A percentile compares a stretch with the other conserved stretches of the same genome.
These are phyloP conservation scores for Oxyria digyna DNA, from an alignment of 148 eudicot genomes.

Conservation along the genomic window DNA sequence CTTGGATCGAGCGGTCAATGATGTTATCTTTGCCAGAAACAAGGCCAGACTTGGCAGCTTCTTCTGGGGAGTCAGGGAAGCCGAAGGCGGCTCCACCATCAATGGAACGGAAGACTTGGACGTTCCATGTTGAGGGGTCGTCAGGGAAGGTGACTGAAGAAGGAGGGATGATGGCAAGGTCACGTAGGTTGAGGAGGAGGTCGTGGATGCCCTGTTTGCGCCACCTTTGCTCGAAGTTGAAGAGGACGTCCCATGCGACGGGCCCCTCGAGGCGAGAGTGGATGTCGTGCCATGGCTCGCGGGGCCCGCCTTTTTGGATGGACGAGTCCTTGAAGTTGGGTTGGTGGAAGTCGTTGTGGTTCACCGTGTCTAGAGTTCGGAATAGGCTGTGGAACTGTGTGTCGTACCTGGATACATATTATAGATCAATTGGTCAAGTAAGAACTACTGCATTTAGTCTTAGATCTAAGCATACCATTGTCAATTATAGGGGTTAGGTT, in stretches of 20 bases:
- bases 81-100: conserved; percentile 46
- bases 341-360: conserved; percentile 48
- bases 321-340: conserved; percentile 26
- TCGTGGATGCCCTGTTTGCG: conserved; percentile 31
- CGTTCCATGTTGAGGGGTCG: conserved; percentile 36
- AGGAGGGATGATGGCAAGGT: conserved; percentile 30
- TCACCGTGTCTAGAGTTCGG: conserved; percentile 25
- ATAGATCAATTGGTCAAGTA: too few species aligned
- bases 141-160: conserved; percentile 28
- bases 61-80: conserved; percentile 42
- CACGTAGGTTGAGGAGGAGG: conserved; percentile 24
- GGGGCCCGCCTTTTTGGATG: conserved; percentile 42
- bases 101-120: conserved; percentile 40
- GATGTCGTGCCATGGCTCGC: conserved; percentile 59
- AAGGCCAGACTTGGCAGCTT: conserved; percentile 30
- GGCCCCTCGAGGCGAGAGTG: conserved; percentile 44
- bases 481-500: neutral
- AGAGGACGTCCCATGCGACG: conserved; percentile 40
- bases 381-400: conserved; percentile 42
- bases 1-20: conserved; percentile 41
- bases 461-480: too few species aligned
- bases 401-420: conserved; percentile 22
- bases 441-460: too few species aligned
- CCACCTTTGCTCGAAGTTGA: conserved; percentile 49
- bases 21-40: conserved; percentile 35